phyloP scores from a whole-genome alignment of 2,329 filamentous ascomycete species.

The Arthrobotrys musiformis region DNA sequence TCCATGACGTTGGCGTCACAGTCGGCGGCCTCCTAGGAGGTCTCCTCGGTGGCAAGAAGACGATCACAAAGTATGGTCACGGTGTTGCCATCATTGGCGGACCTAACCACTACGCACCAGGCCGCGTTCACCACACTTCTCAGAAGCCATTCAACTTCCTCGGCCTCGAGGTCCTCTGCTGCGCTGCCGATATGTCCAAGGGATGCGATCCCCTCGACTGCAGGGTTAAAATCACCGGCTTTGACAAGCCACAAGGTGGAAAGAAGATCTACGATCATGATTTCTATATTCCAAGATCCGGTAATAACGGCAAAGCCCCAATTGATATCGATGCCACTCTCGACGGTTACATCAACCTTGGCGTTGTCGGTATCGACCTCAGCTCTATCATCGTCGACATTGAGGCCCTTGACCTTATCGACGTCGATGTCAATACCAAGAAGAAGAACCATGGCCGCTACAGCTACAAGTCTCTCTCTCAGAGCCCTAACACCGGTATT shows the following conservation, averaged over 20 bases:
- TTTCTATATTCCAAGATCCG: slow-evolving; percentile 44
- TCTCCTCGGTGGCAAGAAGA: slow-evolving; percentile 23
- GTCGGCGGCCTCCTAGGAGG: slow-evolving; percentile 16
- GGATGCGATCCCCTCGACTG: slow-evolving; percentile 48
- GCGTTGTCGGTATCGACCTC: slow-evolving; percentile 1
- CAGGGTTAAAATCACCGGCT: slow-evolving; percentile 39
- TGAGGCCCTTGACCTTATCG: slow-evolving; percentile 20
- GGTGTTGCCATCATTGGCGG: slow-evolving; percentile 37
- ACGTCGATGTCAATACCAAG: slow-evolving; percentile 26
- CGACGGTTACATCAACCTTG: slow-evolving; percentile 35
- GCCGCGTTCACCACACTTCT: slow-evolving; percentile 40
- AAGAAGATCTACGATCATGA: slow-evolving; percentile 53
- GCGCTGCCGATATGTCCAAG: slow-evolving; percentile 28
- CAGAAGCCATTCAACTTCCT: slow-evolving; percentile 42
- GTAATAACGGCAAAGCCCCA: slow-evolving; percentile 22
- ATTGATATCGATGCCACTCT: slow-evolving; percentile 36
- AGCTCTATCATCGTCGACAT: slow-evolving; percentile 16
- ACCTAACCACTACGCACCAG: slow-evolving; percentile 25
- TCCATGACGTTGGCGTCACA: slow-evolving; percentile 30
- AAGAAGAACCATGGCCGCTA: slow-evolving; percentile 29
- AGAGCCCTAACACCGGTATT: background rate
- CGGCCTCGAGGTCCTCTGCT: slow-evolving; percentile 46
- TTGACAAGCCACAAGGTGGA: slow-evolving; percentile 40
- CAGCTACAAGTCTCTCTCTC: slow-evolving; percentile 35
- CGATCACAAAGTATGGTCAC: slow-evolving; percentile 37